A percentile compares a stretch with the other conserved stretches of the same genome.
Conservation (phyloP, 345 rosid genomes). For the Adansonia digitata region DNA sequence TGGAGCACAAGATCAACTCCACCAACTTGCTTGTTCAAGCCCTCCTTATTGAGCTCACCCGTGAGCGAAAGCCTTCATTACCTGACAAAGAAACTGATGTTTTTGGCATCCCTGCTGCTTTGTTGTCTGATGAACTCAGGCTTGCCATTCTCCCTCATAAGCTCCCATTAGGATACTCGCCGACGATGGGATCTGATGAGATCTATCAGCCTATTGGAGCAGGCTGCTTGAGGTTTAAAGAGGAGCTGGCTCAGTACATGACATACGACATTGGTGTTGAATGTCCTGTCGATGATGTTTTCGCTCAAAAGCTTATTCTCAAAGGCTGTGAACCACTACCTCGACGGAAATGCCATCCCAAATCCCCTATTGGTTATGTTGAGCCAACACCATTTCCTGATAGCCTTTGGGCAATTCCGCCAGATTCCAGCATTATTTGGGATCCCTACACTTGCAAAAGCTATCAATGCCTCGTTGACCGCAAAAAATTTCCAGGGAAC, state of each 20-base stretch:
- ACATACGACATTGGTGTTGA: constrained; percentile 38
- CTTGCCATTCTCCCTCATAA: constrained; percentile 36
- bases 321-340: constrained; percentile 56
- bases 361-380: constrained; percentile 26
- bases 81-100: background rate
- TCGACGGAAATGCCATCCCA: constrained; percentile 40
- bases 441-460: constrained; percentile 46
- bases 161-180: constrained; percentile 39
- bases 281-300: constrained; percentile 42
- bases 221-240: constrained; percentile 38
- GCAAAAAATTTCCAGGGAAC: constrained; percentile 27
- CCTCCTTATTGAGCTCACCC: constrained; percentile 24
- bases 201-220: constrained; percentile 31
- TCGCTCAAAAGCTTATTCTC: constrained; percentile 44
- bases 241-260: constrained; percentile 42
- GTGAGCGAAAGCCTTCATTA: background rate
- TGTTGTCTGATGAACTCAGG: constrained; percentile 29
- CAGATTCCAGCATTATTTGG: constrained; percentile 39
- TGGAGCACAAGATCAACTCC: constrained; percentile 34
- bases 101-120: background rate
- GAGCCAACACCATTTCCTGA: constrained; percentile 33
- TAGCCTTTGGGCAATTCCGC: constrained; percentile 36
- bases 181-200: constrained; percentile 31
- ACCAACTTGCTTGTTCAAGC: constrained; percentile 32
- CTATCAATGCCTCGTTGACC: constrained; percentile 38